A percentile compares a stretch with the other conserved stretches of the same genome.
phyloP scores from a whole-genome alignment of 2,329 filamentous ascomycete genomes.

The Penicillium rolfsii region DNA sequence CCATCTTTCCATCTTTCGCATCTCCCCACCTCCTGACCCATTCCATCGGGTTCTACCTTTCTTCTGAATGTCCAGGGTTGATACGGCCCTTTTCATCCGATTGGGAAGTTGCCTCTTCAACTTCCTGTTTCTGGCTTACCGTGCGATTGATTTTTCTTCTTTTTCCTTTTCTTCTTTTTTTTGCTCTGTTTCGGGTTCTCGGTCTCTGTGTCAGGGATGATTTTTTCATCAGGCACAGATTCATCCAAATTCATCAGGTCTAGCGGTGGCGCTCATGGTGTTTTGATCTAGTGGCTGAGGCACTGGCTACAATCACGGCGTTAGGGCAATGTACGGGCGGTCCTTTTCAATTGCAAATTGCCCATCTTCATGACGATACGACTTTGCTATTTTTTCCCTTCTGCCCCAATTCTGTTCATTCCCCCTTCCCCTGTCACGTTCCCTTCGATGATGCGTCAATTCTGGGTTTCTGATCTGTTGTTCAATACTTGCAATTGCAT shows the following conservation, averaged over 20 bases:
- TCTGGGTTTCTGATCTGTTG: not conserved
- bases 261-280: slow-evolving; percentile 41
- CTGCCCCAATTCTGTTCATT: slow-evolving; percentile 4
- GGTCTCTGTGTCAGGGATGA: not conserved
- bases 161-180: slow-evolving; percentile 3
- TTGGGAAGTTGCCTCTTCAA: not conserved
- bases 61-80: not conserved
- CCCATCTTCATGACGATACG: slow-evolving; percentile 33
- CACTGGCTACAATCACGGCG: slow-evolving; percentile 12
- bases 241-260: slow-evolving; percentile 25
- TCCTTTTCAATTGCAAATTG: slow-evolving; percentile 12
- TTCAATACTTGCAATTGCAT: not conserved
- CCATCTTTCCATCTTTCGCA: slow-evolving; percentile 9
- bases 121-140: slow-evolving; percentile 10
- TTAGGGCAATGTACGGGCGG: slow-evolving; percentile 23
- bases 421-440: not conserved
- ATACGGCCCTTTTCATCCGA: slow-evolving; percentile 1
- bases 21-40: not conserved
- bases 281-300: slow-evolving; percentile 25
- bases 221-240: slow-evolving; percentile 14
- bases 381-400: slow-evolving; percentile 18
- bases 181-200: slow-evolving; percentile 11
- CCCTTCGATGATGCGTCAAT: not conserved
- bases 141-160: not conserved
- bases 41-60: not conserved